Evolutionary conservation across 2,329 filamentous ascomycete genomes (phyloP).

Genomic region (Hirsutella rhossiliensis): DNA sequence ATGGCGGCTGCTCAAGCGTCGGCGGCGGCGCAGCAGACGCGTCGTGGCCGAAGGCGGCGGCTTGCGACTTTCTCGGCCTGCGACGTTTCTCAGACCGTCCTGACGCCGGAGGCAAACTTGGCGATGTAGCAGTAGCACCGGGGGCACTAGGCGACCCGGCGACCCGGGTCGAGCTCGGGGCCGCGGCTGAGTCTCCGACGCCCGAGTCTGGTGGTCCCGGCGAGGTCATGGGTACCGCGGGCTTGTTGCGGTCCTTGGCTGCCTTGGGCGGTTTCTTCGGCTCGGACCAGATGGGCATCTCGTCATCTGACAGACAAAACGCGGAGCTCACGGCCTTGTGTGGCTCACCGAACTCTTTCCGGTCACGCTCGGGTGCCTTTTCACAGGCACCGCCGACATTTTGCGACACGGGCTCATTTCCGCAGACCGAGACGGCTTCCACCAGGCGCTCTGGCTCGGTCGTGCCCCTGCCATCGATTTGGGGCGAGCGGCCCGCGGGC

Average conservation of each 20-base stretch:
- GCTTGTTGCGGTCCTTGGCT: neutral
- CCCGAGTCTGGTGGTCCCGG: neutral
- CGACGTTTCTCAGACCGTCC: too few species aligned
- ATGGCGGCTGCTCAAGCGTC: neutral
- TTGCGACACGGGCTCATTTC: neutral
- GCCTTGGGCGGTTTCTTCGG: neutral
- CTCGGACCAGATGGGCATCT: constrained; percentile 16
- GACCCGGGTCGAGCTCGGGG: neutral
- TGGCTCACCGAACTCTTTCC: neutral
- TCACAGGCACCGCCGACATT: neutral
- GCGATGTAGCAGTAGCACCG: too few species aligned
- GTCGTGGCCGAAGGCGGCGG: too few species aligned
- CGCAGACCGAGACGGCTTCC: neutral
- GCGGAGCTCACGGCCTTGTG: constrained; percentile 3
- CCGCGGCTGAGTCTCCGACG: neutral
- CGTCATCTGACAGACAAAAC: constrained; percentile 22
- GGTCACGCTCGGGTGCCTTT: neutral
- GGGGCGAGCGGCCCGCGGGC: neutral
- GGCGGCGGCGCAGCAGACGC: too few species aligned
- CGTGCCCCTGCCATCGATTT: neutral
- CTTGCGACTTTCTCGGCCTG: too few species aligned
- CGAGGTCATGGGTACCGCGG: neutral
- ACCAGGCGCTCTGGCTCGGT: neutral
- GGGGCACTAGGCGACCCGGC: neutral
- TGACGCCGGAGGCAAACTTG: too few species aligned